Base-by-base conservation (phyloP, 78 protist species). In the Planoprotostelium fungivorum region DNA sequence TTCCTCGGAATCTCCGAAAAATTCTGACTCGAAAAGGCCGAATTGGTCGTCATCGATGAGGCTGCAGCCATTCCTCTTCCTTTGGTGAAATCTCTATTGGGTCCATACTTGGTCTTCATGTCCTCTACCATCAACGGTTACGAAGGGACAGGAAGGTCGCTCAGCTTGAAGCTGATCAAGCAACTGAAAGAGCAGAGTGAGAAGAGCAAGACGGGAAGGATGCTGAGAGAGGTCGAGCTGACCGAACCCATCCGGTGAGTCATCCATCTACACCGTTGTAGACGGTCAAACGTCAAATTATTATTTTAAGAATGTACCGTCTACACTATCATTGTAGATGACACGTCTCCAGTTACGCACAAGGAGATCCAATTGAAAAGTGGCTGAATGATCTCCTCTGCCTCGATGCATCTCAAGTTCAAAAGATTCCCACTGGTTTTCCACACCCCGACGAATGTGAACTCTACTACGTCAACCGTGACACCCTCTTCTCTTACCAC, bases 31-130 rank as follows among this genome's bases (percentile, higher is more conserved):
- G n/a, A 51, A 25, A 97, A 95, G 86, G 98, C 97, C 1, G 98
- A 97, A 90, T 95, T 99, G 35, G 91, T 99, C 28, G 99, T 99
- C 35, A 96, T 99, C 88, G 99, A 99, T 88, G 99, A 99, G 94
- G 99, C 99, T 0, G 99, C 99, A 0, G 99, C 99, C 88, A 98
- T 99, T 37, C 99, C 99, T 0, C 95, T 99, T 29, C 99, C 99
- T n/a, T 87, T 91, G 31, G 99, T 99, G 29, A 38, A 90, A 84
- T 63, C 83, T 37, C 91, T 98, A 39, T 36, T 98, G 10, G 99
- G 99, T 1, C 96, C 95, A 25, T 97, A 97, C 89, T 91, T 98
- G 35, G 98, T 98, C 39, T 98, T 98, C 94, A 51, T 99, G 90
- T 92, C 94, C 23, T 94, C 96, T 10, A 97, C 98, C 9, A 95